Percentiles rank a stretch among this genome's conserved stretches.
Conservation (phyloP, 2,329 filamentous ascomycete genomes). For the Ophiocordyceps camponoti-rufipedis region DNA sequence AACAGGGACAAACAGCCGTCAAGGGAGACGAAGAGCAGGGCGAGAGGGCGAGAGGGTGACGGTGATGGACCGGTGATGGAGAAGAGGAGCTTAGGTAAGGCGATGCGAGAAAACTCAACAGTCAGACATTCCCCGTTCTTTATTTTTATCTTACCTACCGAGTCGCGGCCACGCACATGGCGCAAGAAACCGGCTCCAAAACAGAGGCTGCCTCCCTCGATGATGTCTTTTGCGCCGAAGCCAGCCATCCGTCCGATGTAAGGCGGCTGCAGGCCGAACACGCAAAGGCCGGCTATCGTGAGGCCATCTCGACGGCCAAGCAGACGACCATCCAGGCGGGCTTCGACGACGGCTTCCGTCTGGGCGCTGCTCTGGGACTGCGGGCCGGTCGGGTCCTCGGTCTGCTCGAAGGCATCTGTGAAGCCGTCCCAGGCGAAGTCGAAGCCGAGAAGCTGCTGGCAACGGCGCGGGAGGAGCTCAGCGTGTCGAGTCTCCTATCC, state of each 20-base stretch:
- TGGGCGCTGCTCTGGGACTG: constrained; percentile 67
- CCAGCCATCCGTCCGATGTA: constrained; percentile 41
- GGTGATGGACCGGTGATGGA: no score
- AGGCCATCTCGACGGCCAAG: constrained; percentile 67
- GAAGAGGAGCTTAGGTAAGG: not conserved
- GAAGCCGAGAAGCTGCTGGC: constrained; percentile 18
- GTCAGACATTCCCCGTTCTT: not conserved
- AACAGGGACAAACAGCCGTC: no score
- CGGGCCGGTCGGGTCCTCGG: constrained; percentile 60
- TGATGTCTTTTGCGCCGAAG: constrained; percentile 17
- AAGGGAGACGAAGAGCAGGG: no score
- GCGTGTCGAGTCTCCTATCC: constrained; percentile 43
- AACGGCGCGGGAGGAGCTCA: constrained; percentile 40
- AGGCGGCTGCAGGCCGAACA: constrained; percentile 58
- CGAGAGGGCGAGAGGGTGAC: no score
- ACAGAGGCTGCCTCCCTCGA: constrained; percentile 7
- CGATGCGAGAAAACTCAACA: not conserved
- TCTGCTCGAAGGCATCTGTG: constrained; percentile 51
- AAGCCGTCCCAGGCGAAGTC: constrained; percentile 19
- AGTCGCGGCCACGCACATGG: not conserved
- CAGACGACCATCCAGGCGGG: constrained; percentile 60
- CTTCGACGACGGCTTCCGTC: constrained; percentile 77
- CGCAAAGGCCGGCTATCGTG: constrained; percentile 74
- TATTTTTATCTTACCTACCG: not conserved
- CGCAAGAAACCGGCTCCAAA: not conserved